Base-by-base conservation (phyloP, 208 protist genomes). In the Baffinella frigidus region DNA sequence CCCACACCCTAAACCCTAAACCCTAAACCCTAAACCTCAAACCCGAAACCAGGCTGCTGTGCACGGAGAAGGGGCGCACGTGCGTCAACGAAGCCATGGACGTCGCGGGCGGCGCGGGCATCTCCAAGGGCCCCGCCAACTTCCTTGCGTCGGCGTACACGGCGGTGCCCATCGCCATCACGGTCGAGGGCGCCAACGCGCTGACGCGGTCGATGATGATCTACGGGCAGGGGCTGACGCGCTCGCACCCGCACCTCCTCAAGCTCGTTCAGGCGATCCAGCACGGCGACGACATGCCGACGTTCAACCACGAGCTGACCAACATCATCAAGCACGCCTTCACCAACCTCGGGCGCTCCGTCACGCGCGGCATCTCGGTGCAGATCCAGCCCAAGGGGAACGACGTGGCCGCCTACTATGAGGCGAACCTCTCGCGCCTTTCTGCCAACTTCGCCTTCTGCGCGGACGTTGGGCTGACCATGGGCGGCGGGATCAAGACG, bases 171-270 rank as follows among this genome's bases (percentile, higher is more conserved):
- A 83, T 94, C 38, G 92, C 44, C 5, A 94, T 94, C 45, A 94
- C 93, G 24, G 93, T 94, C 39, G 93, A 94, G 93, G 93, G 93
- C 43, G 90, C 89, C 35, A 94, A 94, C 68, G 89, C 81, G 3
- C 92, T 94, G 67, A 94, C 92, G 9, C 93, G 93, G 14, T 94
- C 93, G 14, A 44, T 94, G 51, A 92, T 93, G 62, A 94, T 93
- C 81, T 94, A 93, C 64, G 93, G 93, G 3, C 92, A 94, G 77
- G 93, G 93, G 71, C 68, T 94, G n/a, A 93, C 72, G 27, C 92
- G 93, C 64, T 81, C 93, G 24, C 93, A 94, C 73, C 93, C 93
- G 50, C 84, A 94, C 74, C 38, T 94, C 43, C 87, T 93, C 20
- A 33, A 45, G 24, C 39, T 93, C 17, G 93, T 94, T 9, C 10